Evolutionary conservation across 108 stramenopile genomes (phyloP), one percentile per base, ranked within the genome.

Genomic region (Chaetoceros muelleri): DNA sequence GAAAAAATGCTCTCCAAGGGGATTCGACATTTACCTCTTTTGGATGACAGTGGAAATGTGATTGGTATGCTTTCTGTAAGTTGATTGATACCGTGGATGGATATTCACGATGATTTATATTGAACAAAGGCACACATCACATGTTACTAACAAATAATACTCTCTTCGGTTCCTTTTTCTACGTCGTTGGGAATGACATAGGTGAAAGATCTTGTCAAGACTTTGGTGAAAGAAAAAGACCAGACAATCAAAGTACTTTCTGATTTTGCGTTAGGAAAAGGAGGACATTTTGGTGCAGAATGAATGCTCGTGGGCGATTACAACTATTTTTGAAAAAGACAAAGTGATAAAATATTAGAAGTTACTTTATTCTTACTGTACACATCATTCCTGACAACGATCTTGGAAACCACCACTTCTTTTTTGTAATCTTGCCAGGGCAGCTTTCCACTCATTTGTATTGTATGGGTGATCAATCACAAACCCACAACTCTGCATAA

Each of bases 1-100:
- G 69, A 81, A 44, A 94, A 90, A 74, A 96, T 96, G 95, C 62
- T 96, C 26, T 67, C 68, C 23, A 74, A 75, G 30, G 92, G 85
- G 44, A 90, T 96, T 66, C 85, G 95, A 49, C 95, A 96, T 69
- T 66, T 96, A 62, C 95, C 92, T 1, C 70, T 96, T 22, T 70
- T 96, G 2, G 84, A 84, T 57, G 85, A 85, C 1, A 57, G 67
- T 28, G 78, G 76, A 28, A 60, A 73, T 8, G 76, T 87, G 29
- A 62, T 76, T 23, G 90, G 90, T 20, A 85, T 91, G 74, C 69
- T 91, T 30, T 85, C 84, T 8, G 87, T 86, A 44, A n/a, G n/a
- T n/a, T n/a, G n/a, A n/a, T n/a, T n/a, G n/a, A n/a, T n/a, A n/a
- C n/a, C n/a, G n/a, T n/a, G n/a, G n/a, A n/a, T n/a, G n/a, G n/a